phyloP scores from a whole-genome alignment of 176 grass and related monocot genomes.

The Zoysia pacifica region DNA sequence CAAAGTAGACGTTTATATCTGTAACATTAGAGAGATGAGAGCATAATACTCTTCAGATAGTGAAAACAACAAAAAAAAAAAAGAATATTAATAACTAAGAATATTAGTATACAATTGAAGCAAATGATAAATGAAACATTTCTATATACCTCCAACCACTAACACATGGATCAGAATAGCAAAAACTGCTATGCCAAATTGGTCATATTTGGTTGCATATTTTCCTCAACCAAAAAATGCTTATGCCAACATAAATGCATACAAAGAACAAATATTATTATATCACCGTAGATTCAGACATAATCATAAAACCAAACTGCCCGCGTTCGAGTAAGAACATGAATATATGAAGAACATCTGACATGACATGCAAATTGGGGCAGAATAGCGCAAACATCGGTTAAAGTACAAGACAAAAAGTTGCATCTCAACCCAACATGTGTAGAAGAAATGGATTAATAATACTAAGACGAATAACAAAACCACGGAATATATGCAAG shows the following conservation, averaged over 20 bases:
- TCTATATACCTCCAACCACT: constrained; percentile 62
- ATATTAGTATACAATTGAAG: not conserved
- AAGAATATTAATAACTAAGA: too few species aligned
- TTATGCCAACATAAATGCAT: constrained; percentile 10
- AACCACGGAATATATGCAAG: constrained; percentile 28
- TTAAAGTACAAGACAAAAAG: not conserved
- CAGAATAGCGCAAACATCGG: not conserved
- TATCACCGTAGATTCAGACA: not conserved
- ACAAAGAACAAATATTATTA: constrained; percentile 20
- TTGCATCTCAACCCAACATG: constrained; percentile 19
- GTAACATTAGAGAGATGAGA: constrained; percentile 29
- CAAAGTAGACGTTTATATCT: constrained; percentile 94
- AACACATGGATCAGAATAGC: constrained; percentile 53
- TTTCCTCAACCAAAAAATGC: constrained; percentile 29
- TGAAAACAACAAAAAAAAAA: not conserved
- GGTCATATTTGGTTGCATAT: constrained; percentile 32
- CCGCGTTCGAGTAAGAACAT: not conserved
- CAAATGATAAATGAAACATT: constrained; percentile 39
- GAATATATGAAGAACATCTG: constrained; percentile 22
- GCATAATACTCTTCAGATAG: constrained; percentile 33
- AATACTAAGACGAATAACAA: constrained; percentile 26
- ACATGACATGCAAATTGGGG: constrained; percentile 17
- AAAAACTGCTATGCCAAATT: constrained; percentile 40
- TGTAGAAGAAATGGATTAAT: not conserved
- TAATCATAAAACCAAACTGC: constrained; percentile 14